Evolutionary conservation across 169 alveolate species (phyloP).

Genomic region (Eimeria maxima): DNA sequence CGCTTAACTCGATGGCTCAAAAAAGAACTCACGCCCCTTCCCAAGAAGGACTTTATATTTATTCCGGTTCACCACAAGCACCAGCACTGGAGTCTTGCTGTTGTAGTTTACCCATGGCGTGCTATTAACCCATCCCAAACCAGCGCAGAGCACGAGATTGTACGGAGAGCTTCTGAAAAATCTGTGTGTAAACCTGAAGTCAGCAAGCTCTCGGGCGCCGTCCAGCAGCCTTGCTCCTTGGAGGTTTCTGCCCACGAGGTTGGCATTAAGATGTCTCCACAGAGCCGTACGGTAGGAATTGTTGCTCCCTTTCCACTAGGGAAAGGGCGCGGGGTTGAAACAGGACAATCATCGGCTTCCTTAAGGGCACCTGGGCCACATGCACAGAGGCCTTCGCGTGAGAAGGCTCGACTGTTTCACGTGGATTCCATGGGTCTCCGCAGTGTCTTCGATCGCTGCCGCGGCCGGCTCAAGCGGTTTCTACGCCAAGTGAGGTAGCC

Average conservation of each 20-base stretch:
- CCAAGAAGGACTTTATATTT: constrained; percentile 59
- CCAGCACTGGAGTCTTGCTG: constrained; percentile 79
- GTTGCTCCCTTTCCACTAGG: background rate
- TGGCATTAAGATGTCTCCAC: background rate
- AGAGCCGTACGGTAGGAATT: background rate
- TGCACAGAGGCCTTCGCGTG: background rate
- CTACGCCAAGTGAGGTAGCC: constrained; percentile 16
- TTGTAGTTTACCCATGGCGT: constrained; percentile 45
- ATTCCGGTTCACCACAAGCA: constrained; percentile 74
- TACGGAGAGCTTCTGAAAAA: background rate
- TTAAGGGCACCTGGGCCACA: constrained; percentile 4
- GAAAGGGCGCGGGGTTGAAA: background rate
- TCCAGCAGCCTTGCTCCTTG: background rate
- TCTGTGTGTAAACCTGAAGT: constrained; percentile 4
- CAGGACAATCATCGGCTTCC: background rate
- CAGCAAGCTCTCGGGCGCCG: background rate
- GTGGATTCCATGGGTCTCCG: constrained; percentile 73
- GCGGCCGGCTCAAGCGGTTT: constrained; percentile 69
- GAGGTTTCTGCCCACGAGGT: background rate
- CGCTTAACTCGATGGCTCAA: constrained; percentile 77
- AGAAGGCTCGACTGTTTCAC: constrained; percentile 66
- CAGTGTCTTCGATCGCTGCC: constrained; percentile 64
- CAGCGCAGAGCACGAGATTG: background rate
- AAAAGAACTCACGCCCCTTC: constrained; percentile 63
- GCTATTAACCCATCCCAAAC: constrained; percentile 51